Evolutionary conservation across 1,139 yeast genomes (phyloP).

Genomic region (Yamadazyma spencermartinsiae): DNA sequence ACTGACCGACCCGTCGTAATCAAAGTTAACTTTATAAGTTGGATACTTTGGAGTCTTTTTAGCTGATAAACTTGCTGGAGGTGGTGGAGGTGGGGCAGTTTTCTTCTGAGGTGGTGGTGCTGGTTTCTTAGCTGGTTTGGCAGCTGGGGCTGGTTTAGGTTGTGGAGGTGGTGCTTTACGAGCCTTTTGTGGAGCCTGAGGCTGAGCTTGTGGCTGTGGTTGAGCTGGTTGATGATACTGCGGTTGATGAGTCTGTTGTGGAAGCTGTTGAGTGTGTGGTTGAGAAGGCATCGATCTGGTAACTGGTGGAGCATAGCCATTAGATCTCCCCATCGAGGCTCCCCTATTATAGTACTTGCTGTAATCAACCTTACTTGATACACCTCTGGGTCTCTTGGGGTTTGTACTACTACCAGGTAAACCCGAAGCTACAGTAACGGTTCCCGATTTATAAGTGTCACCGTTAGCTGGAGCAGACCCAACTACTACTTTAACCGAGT

Average conservation of each 20-base stretch:
- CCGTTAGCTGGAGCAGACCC: constrained; percentile 56
- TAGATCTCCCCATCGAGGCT: constrained; percentile 11
- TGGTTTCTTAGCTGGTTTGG: constrained; percentile 38
- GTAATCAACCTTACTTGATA: constrained; percentile 41
- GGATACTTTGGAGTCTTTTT: constrained; percentile 64
- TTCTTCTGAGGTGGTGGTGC: constrained; percentile 35
- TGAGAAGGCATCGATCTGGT: constrained; percentile 16
- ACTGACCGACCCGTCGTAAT: constrained; percentile 83
- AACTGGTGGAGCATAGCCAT: constrained; percentile 9
- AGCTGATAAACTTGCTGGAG: constrained; percentile 65
- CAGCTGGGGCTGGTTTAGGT: constrained; percentile 34
- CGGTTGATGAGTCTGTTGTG: constrained; percentile 19
- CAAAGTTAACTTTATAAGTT: constrained; percentile 82
- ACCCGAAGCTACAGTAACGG: constrained; percentile 81
- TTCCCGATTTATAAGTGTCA: constrained; percentile 85
- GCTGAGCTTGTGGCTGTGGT: constrained; percentile 15
- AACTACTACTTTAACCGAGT: constrained; percentile 66
- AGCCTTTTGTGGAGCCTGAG: constrained; percentile 12
- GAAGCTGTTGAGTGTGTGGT: constrained; percentile 9
- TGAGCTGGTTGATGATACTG: constrained; percentile 18
- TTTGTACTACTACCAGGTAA: constrained; percentile 70
- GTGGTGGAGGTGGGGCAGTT: constrained; percentile 24
- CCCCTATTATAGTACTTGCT: constrained; percentile 45
- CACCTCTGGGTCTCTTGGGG: constrained; percentile 66
- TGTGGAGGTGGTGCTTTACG: constrained; percentile 17